Evolutionary conservation across 805 yeast species (phyloP), one percentile per base, ranked within the genome.

Genomic region (Citeromyces matritensis): DNA sequence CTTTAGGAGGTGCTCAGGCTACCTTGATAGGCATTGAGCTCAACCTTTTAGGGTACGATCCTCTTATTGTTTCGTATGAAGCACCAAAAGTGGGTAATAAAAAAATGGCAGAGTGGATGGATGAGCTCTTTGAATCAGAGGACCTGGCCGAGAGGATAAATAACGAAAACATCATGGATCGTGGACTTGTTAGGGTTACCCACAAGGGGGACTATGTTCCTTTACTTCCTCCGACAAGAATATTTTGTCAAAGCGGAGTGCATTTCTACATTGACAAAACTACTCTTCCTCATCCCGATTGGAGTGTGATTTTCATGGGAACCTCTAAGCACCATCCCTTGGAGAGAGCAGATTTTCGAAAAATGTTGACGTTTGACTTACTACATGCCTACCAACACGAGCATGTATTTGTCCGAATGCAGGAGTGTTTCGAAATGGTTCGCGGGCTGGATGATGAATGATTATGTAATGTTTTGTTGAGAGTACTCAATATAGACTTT

Each of bases 1-100:
- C 91, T 0, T 50, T 81, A 27, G 86, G 85, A 3, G 93, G 76
- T 5, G 85, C 86, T 0, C 48, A 77, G 32, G 76, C 85, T 2
- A 51, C 61, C 4, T 50, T 81, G 23, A 63, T 69, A 6, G 88
- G 79, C 0, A 57, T 72, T 14, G 91, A 80, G 42, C 57, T 75
- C 30, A 51, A 63, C 34, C 42, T 69, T 12, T 39, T 66, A 44
- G 83, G 82, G 0, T 54, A 53, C 35, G 47, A 65, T 6, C 77
- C 80, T 1, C 44, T 63, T 26, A 68, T 76, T 1, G 49, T 77
- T 12, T 60, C 79, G 1, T 73, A 55, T 51, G 91, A 76, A 2
- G 64, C 71, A 9, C 83, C 88, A 1, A 69, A 69, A 39, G 55
- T 79, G 24, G 84, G 83, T 4, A 73, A 77, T 45, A 39, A 40